Evolutionary conservation across 192 early-diverging fungal species (phyloP), one percentile per base, ranked within the genome.

Genomic region (Rhizophagus sp.): DNA sequence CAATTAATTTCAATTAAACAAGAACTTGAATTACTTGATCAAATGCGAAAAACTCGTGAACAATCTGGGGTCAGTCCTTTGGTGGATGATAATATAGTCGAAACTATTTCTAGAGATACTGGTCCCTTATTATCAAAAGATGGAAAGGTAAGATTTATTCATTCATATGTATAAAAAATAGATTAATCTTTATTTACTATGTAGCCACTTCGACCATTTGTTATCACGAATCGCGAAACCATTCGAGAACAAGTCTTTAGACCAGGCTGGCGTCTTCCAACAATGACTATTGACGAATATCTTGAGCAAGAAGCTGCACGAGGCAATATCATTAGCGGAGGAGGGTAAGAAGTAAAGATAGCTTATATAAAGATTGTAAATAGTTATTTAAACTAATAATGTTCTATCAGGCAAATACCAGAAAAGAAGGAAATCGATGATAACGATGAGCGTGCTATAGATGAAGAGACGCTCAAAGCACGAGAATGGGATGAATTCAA

Each of bases 271-370:
- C 93, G 89, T 34, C 79, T 99, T 76, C 98, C 98, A 9, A 98
- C 97, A 7, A 98, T 99, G 97, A 89, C 95, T 0, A 91, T 99
- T 66, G 98, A 99, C 63, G 94, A 98, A 84, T 99, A 97, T 79
- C 79, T 98, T 76, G 88, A 95, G 65, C 89, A 91, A 69, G 96
- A 99, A 83, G 86, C 89, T 75, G 91, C 93, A 79, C 89, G 95
- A 7, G 98, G 98, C 6, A 96, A 96, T 75, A 91, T 98, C 41
- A 91, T 99, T 57, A 88, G 85, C 27, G 96, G 95, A 27, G 98
- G 98, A 77, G 93, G 93, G 90, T 91, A 87, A 80, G 85, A 69
- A 8, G 17, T 8, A 33, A 17, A 52, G 50, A 3, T 52, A 19
- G 6, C 25, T 19, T 4, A 10, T 13, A 41, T 36, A 19, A 52